phyloP scores from a whole-genome alignment of 768 basidiomycete species.

The Rhodotorula toruloides region DNA sequence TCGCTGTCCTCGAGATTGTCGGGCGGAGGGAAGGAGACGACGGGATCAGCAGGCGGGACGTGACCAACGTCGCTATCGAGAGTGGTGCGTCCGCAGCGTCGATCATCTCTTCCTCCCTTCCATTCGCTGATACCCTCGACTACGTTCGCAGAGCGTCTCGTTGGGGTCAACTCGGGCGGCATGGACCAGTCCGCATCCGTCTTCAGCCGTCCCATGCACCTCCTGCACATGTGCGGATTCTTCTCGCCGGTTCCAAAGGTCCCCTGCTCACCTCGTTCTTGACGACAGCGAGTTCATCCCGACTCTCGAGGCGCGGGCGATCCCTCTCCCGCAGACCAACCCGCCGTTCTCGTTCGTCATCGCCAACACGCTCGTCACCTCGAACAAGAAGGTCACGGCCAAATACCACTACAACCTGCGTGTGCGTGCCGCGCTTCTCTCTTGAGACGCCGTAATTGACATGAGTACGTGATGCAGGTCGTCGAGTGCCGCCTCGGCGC shows the following conservation, averaged over 20 bases:
- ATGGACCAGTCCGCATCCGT: slow-evolving; percentile 91
- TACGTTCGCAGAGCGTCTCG: slow-evolving; percentile 33
- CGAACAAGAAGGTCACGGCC: slow-evolving; percentile 71
- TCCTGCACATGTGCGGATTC: slow-evolving; percentile 46
- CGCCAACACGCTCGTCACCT: slow-evolving; percentile 76
- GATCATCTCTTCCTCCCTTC: background rate
- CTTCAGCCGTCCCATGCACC: slow-evolving; percentile 63
- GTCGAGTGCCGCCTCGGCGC: slow-evolving; percentile 84
- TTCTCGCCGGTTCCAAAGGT: background rate
- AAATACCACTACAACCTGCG: slow-evolving; percentile 76
- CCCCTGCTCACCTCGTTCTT: slow-evolving; percentile 41
- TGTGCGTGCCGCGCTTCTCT: slow-evolving; percentile 5
- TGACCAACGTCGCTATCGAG: slow-evolving; percentile 74
- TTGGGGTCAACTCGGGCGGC: slow-evolving; percentile 47
- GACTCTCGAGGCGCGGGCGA: slow-evolving; percentile 59
- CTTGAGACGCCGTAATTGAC: too few species aligned
- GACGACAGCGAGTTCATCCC: slow-evolving; percentile 77
- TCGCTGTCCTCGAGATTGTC: slow-evolving; percentile 59
- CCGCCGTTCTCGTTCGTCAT: slow-evolving; percentile 56
- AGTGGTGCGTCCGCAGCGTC: slow-evolving; percentile 58
- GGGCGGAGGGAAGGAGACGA: slow-evolving; percentile 65
- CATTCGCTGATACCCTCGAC: background rate
- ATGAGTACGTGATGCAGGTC: too few species aligned
- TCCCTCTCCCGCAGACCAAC: slow-evolving; percentile 56
- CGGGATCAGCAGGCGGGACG: slow-evolving; percentile 59